Evolutionary conservation across 2,329 filamentous ascomycete species (phyloP).

Genomic region (Pseudogymnoascus sp.): DNA sequence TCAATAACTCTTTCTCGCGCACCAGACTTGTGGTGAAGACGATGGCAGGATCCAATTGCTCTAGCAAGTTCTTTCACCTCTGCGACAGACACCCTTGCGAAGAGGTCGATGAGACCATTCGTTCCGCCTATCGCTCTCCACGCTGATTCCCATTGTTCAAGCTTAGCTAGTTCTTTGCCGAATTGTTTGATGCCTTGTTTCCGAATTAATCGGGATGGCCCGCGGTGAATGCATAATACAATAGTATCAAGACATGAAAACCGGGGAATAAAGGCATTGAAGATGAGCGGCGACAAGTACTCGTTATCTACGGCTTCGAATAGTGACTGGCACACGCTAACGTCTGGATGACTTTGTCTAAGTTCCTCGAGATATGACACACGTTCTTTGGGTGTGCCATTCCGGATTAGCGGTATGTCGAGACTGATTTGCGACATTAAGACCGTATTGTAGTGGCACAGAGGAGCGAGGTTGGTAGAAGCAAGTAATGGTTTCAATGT

Average conservation of each 20-base stretch:
- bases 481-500: neutral
- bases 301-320: constrained; percentile 9
- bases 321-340: constrained; percentile 8
- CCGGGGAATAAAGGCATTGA: constrained; percentile 11
- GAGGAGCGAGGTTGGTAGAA: neutral
- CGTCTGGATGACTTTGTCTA: neutral
- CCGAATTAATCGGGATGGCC: constrained; percentile 8
- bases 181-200: constrained; percentile 12
- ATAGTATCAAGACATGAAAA: constrained; percentile 5
- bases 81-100: constrained; percentile 11
- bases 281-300: constrained; percentile 2
- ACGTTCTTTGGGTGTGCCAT: constrained; percentile 10
- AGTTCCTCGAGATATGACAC: constrained; percentile 13
- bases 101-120: constrained; percentile 10
- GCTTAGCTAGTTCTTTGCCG: constrained; percentile 11
- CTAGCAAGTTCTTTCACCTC: constrained; percentile 10
- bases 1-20: constrained; percentile 13
- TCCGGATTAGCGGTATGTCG: constrained; percentile 10
- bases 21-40: neutral
- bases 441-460: neutral
- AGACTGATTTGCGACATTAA: constrained; percentile 10
- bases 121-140: constrained; percentile 13
- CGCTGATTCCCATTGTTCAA: constrained; percentile 11
- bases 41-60: constrained; percentile 11
- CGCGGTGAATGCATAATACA: constrained; percentile 8